phyloP scores from a whole-genome alignment of 1,284 basidiomycete species.

The Cutaneotrichosporon sp. region DNA sequence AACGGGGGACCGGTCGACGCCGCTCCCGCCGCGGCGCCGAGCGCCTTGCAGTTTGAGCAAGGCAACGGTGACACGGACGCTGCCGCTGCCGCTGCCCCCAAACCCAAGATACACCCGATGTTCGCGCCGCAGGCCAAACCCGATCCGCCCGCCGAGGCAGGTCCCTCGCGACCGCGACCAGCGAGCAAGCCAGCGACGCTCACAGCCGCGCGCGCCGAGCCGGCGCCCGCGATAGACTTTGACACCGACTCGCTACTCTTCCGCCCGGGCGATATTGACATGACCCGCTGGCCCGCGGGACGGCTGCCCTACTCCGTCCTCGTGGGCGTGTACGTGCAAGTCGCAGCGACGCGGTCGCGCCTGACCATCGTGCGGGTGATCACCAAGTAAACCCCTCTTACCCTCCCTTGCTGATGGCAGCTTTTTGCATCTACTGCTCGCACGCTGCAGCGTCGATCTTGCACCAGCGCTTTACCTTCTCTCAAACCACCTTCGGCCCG shows the following conservation, averaged over 20 bases:
- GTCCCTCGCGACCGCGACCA: slow-evolving; percentile 4
- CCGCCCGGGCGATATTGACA: slow-evolving; percentile 47
- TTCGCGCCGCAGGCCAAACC: slow-evolving; percentile 11
- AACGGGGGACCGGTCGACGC: too few relatives aligned
- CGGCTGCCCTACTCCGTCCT: slow-evolving; percentile 73
- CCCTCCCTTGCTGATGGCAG: slow-evolving; percentile 18
- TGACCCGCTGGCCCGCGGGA: slow-evolving; percentile 46
- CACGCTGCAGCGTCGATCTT: slow-evolving; percentile 65
- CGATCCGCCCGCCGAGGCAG: not conserved
- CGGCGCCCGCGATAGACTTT: slow-evolving; percentile 44
- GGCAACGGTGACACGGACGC: slow-evolving; percentile 2
- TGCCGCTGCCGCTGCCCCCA: not conserved
- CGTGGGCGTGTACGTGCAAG: slow-evolving; percentile 64
- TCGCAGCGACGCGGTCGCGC: slow-evolving; percentile 75
- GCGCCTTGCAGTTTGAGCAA: too few relatives aligned
- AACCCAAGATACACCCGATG: slow-evolving; percentile 16
- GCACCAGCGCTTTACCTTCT: slow-evolving; percentile 80
- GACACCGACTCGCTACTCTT: slow-evolving; percentile 48
- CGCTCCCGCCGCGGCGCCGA: too few relatives aligned
- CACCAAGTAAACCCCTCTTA: slow-evolving; percentile 56
- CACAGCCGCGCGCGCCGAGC: slow-evolving; percentile 22
- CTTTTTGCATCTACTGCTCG: slow-evolving; percentile 62
- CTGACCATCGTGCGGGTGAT: slow-evolving; percentile 71
- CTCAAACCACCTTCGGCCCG: slow-evolving; percentile 76
- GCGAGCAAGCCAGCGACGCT: slow-evolving; percentile 6